Evolutionary conservation across 2,329 filamentous ascomycete species (phyloP), one percentile per base, ranked within the genome.

Genomic region (Pezicula neosporulosa): DNA sequence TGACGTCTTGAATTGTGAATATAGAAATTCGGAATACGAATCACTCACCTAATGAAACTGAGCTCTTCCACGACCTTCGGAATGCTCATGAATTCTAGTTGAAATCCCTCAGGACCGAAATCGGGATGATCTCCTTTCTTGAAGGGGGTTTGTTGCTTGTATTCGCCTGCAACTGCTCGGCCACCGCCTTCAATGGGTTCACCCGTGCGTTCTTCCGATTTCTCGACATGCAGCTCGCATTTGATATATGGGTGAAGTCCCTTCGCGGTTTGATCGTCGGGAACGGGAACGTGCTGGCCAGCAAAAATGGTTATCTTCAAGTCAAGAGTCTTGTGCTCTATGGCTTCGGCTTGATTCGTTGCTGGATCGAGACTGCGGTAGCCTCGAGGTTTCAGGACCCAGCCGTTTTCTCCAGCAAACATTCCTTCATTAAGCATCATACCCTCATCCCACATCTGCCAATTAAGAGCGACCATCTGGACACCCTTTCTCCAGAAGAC

Each of bases 401-500:
- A 97, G 38, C 93, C 92, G 39, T 81, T 74, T 47, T 89, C 87
- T 9, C 84, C 88, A 2, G 83, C 80, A 69, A 96, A 96, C 90
- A 96, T 94, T 60, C 83, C 92, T 64, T 94, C 86, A 65, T 97
- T 97, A 13, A 96, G 79, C 93, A 97, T 97, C 86, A 95, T 95
- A 30, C 90, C 91, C 60, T 90, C 87, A 63, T 97, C 91, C 68
- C 88, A 85, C 55, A 85, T 86, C 69, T 97, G 92, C 90, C 92
- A 97, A 71, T 97, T 97, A 54, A 97, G 75, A 0, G 92, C 92
- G 1, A 95, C 90, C 60, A 97, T 86, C 69, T 97, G 92, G 3
- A 95, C 86, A 13, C 92, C 92, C 57, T 89, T 86, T 30, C 90
- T 81, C 92, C 92, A 97, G 69, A 92, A 94, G 3, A 86, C 78